Conservation (phyloP, 352 stramenopile genomes). For the Aphanomyces cochlioides region DNA sequence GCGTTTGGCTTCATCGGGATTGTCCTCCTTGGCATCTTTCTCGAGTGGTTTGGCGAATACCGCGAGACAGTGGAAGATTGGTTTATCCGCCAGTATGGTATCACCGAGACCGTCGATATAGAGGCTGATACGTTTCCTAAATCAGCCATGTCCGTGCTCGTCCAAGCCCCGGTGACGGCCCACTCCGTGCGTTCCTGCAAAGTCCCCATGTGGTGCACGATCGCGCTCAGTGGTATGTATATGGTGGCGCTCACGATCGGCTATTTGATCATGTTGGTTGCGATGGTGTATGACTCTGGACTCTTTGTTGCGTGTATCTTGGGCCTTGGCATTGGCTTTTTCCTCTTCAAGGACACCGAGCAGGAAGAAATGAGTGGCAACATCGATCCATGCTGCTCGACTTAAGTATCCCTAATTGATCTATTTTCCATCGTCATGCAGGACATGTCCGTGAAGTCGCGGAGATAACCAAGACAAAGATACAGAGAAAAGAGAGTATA, state of each 20-base stretch:
- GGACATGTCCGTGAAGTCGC: too few relatives aligned
- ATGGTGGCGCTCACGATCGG: constrained; percentile 71
- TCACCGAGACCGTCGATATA: neutral
- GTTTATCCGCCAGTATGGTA: constrained; percentile 52
- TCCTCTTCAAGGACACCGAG: constrained; percentile 81
- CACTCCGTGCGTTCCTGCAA: constrained; percentile 32
- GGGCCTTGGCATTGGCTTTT: constrained; percentile 64
- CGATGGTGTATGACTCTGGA: constrained; percentile 83
- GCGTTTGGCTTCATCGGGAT: constrained; percentile 68
- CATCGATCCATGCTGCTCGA: constrained; percentile 77
- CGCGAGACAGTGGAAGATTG: constrained; percentile 42
- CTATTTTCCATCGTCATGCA: too few relatives aligned
- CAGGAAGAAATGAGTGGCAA: constrained; percentile 59
- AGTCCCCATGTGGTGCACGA: constrained; percentile 62
- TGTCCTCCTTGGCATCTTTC: constrained; percentile 57
- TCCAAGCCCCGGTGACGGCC: constrained; percentile 7
- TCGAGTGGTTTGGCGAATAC: constrained; percentile 60
- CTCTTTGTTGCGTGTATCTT: constrained; percentile 76
- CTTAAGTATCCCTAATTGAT: constrained; percentile 33
- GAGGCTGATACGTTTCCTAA: neutral
- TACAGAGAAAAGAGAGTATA: neutral
- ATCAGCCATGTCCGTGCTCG: constrained; percentile 26
- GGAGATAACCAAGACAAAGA: neutral
- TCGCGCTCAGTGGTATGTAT: constrained; percentile 59
- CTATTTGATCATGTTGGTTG: constrained; percentile 83